Evolutionary conservation across 257 asterid genomes (phyloP), one percentile per base, ranked within the genome.

Genomic region (Perilla frutescens): DNA sequence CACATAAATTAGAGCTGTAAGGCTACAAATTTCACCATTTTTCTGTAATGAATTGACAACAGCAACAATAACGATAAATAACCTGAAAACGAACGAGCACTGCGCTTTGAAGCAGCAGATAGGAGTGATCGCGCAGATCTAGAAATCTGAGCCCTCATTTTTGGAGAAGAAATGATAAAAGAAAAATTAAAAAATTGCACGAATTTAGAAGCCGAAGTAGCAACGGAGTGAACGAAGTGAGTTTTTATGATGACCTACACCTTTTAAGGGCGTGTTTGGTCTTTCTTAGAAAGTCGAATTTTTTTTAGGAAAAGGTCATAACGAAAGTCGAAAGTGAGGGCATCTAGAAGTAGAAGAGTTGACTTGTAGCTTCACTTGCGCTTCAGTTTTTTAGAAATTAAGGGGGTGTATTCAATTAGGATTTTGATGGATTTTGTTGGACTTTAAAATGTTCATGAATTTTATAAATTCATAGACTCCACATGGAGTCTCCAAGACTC

Each of bases 71-170:
- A 40, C 5, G n/a, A 7, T 1, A 55, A 47, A 32, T 51, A 82
- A 91, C 99, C 98, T 48, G 96, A 84, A 83, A 89, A 81, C 14
- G 88, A 76, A 37, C 93, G 96, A 77, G 93, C 76, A 45, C 77
- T 73, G 48, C 88, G 97, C 84, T 90, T 94, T 0, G 93, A 84
- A 63, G 92, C 87, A 65, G 95, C 84, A 40, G 97, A 87, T 36
- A 92, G 66, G 70, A 95, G 55, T 34, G 88, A 83, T 75, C 89
- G 87, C 5, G 96, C 94, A 40, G 97, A 92, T 92, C 96, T 89
- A 91, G 75, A 72, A 74, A 90, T 84, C 78, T 87, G 98, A 70
- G 98, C 84, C 86, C 88, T 90, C 99, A 92, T 95, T 65, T 77
- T 47, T 7, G 13, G 41, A 45, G 69, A 44, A 63, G 41, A 41